Percentiles rank a stretch among this genome's conserved stretches.
Conservation (phyloP, 345 rosid species). For the Mallotus nudiflorus region DNA sequence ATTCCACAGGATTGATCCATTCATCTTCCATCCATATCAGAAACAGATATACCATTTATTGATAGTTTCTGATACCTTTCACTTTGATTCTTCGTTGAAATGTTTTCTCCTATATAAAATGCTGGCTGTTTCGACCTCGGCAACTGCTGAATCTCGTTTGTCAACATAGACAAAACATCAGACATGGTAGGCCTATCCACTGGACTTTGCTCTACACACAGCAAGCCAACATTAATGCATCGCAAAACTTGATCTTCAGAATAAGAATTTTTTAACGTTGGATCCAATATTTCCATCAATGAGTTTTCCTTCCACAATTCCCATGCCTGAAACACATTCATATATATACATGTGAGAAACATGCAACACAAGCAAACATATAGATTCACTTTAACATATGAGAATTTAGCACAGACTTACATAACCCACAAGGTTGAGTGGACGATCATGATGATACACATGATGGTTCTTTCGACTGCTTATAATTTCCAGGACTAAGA, state of each 20-base stretch:
- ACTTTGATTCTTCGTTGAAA: too few relatives aligned
- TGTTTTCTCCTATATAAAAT: neutral
- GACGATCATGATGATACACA: neutral
- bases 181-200: conserved; percentile 5
- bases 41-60: too few relatives aligned
- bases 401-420: conserved; percentile 6
- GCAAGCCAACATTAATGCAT: conserved; percentile 4
- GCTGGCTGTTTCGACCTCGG: conserved; percentile 6
- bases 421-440: conserved; percentile 16
- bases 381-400: neutral
- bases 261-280: neutral
- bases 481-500: conserved; percentile 15
- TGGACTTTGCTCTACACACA: neutral
- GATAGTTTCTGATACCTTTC: too few relatives aligned
- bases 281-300: conserved; percentile 7
- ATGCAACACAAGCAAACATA: neutral
- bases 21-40: too few relatives aligned
- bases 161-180: conserved; percentile 5
- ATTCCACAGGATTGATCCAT: too few relatives aligned
- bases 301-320: conserved; percentile 17
- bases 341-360: neutral
- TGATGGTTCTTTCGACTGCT: conserved; percentile 18
- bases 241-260: conserved; percentile 1
- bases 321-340: conserved; percentile 20
- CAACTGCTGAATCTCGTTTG: neutral